Base-by-base conservation (phyloP, 176 grass and related monocot genomes). In the Aechmea fasciata region DNA sequence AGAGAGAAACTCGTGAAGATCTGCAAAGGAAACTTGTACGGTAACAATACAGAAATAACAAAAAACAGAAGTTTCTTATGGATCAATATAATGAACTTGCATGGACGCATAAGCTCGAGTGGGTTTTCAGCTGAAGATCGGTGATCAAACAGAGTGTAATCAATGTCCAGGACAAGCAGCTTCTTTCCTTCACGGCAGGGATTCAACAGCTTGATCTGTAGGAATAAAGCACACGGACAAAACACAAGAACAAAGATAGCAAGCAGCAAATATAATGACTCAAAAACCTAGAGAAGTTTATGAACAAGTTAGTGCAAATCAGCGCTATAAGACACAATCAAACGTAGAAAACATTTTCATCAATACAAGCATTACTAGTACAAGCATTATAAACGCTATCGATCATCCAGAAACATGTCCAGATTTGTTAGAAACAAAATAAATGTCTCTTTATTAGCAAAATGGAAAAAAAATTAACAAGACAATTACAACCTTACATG, bases 71-170 rank as follows among this genome's bases (percentile, higher is more conserved):
- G 67, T 24, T 69, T 20, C n/a, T 52, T 19, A 25, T 72, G 14
- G 26, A 64, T 19, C 15, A 11, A 41, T 63, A 33, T 82, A 52
- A 52, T 69, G 11, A 49, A 75, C 87, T 86, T 84, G 94, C 95
- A 80, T 81, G 95, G 95, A 54, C 95, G 89, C 95, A 94, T 99
- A 71, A 94, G 87, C 81, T 99, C 90, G 52, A 75, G 49, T 59
- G 90, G 95, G 69, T 94, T 99, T 73, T 94, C 87, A 50, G 95
- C 95, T 48, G 90, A 22, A 53, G 90, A 99, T 67, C 76, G 83
- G 63, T 94, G 90, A 78, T 99, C 95, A 72, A 99, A 99, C 18
- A 99, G 80, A 70, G 90, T 99, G 75, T 94, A 99, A 50, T 99
- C 95, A 80, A 99, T 99, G 72, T 99, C 95, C 64, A 99, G 82